These are phyloP conservation scores for California macrophylla DNA, from an alignment of 441 rosid genomes.

Conservation along the genomic window DNA sequence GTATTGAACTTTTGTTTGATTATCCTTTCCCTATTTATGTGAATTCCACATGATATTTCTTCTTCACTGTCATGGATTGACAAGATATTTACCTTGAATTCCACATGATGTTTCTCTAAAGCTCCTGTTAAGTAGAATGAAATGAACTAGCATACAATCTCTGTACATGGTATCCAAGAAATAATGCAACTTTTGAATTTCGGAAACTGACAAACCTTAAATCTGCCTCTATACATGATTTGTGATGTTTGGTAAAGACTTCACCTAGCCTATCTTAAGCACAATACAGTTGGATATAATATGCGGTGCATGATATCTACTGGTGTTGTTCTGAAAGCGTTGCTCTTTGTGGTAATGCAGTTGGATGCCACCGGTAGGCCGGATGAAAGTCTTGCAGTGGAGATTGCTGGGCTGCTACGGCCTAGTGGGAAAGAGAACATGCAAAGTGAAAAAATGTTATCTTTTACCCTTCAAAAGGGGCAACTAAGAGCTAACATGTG, in stretches of 20 bases:
- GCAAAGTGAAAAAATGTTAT: constrained; percentile 59
- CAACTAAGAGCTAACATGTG: constrained; percentile 76
- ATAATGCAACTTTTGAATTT: background rate
- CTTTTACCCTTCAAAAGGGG: constrained; percentile 84
- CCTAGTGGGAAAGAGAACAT: constrained; percentile 43
- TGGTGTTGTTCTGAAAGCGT: constrained; percentile 3
- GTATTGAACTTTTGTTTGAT: too few relatives aligned
- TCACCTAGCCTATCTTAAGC: background rate
- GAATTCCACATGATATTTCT: too few relatives aligned
- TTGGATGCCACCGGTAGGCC: constrained; percentile 85
- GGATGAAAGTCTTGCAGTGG: constrained; percentile 83
- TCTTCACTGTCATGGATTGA: too few relatives aligned
- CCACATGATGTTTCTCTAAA: background rate
- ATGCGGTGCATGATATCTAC: background rate
- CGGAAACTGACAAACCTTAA: background rate
- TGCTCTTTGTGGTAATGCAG: constrained; percentile 38
- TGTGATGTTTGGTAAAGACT: background rate
- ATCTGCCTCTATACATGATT: background rate
- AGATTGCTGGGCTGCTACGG: constrained; percentile 62
- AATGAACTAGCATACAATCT: background rate
- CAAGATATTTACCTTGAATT: too few relatives aligned
- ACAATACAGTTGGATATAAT: background rate
- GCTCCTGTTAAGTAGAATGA: background rate
- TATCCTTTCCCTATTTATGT: background rate
- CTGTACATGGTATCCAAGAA: background rate